A percentile compares a stretch with the other conserved stretches of the same genome.
phyloP scores from a whole-genome alignment of 169 alveolate genomes.

The Fabrea salina region DNA sequence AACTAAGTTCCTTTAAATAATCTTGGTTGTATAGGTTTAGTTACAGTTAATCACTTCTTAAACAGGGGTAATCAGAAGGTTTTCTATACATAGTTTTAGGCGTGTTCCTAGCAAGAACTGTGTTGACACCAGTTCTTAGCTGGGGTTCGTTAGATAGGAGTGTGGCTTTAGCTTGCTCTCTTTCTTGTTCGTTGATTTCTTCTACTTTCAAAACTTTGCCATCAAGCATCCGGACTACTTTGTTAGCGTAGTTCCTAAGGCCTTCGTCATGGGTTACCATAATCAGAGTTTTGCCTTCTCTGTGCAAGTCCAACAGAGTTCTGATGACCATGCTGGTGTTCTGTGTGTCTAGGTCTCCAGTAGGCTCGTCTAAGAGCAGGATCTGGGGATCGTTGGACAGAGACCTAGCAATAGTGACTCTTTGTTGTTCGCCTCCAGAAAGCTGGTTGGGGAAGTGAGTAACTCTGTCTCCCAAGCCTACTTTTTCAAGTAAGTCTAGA shows the following conservation, averaged over 20 bases:
- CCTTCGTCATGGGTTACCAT: conserved; percentile 75
- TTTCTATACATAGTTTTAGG: conserved; percentile 29
- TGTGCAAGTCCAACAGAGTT: conserved; percentile 43
- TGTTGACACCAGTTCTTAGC: conserved; percentile 12
- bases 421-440: conserved; percentile 90
- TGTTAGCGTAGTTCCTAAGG: conserved; percentile 69
- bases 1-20: no score
- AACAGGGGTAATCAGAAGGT: neutral
- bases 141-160: conserved; percentile 36
- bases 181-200: conserved; percentile 42
- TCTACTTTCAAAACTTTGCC: conserved; percentile 69
- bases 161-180: conserved; percentile 48
- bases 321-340: conserved; percentile 56
- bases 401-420: conserved; percentile 85
- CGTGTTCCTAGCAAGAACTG: conserved; percentile 31
- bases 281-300: conserved; percentile 48
- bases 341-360: conserved; percentile 74
- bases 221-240: conserved; percentile 77
- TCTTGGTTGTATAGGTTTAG: no score
- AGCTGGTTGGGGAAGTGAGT: conserved; percentile 85
- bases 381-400: conserved; percentile 70
- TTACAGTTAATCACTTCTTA: no score
- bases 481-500: conserved; percentile 60
- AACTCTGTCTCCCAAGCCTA: conserved; percentile 66
- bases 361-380: conserved; percentile 78